Conservation (phyloP, 129 eudicot species). For the Saposhnikovia divaricata region DNA sequence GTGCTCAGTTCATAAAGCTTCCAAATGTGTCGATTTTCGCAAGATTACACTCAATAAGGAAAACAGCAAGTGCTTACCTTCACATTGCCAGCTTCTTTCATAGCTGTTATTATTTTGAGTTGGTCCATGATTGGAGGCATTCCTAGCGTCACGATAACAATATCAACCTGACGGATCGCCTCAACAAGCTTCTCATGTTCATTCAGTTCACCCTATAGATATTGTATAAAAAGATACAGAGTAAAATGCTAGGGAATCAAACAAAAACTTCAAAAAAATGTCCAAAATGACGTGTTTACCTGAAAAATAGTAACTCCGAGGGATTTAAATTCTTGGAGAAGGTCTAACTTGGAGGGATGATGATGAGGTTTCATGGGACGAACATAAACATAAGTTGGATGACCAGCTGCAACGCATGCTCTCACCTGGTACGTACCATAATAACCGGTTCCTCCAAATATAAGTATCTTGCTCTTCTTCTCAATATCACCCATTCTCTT, state of each 20-base stretch:
- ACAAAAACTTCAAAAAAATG: too few species aligned
- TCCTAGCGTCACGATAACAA: conserved; percentile 23
- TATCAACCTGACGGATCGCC: conserved; percentile 18
- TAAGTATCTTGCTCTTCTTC: neutral
- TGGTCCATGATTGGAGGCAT: conserved; percentile 26
- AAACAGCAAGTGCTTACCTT: conserved; percentile 12
- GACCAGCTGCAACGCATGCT: conserved; percentile 16
- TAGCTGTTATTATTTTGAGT: conserved; percentile 22
- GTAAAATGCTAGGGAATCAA: too few species aligned
- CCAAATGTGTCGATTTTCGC: neutral
- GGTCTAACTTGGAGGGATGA: conserved; percentile 6
- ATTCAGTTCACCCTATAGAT: conserved; percentile 19
- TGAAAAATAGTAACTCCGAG: conserved; percentile 5
- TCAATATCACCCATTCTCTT: neutral
- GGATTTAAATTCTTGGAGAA: conserved; percentile 16
- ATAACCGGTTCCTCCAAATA: conserved; percentile 11
- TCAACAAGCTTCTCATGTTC: conserved; percentile 31
- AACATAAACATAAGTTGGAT: conserved; percentile 21
- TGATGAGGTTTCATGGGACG: conserved; percentile 9
- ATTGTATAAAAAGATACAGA: neutral
- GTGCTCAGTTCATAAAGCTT: neutral
- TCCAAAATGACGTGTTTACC: neutral
- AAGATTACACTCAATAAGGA: neutral
- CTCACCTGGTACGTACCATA: conserved; percentile 16
- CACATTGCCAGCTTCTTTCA: conserved; percentile 29